Evolutionary conservation across 2,329 filamentous ascomycete genomes (phyloP).

Genomic region (Monosporascus sp.): DNA sequence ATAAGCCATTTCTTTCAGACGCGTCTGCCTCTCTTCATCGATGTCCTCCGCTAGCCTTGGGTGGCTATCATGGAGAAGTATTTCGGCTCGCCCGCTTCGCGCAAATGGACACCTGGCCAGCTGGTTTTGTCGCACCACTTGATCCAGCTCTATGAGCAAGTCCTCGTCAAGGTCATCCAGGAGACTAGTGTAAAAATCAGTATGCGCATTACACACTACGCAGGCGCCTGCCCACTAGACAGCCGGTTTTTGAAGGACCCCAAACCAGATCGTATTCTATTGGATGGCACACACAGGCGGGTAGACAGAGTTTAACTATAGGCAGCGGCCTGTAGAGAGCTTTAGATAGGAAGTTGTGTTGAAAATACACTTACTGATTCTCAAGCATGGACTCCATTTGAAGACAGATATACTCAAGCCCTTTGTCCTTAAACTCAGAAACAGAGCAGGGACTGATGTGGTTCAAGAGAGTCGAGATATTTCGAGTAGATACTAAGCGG

Average conservation of each 20-base stretch:
- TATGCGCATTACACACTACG: not conserved
- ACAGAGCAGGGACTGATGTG: conserved; percentile 80
- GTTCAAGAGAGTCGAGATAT: conserved; percentile 80
- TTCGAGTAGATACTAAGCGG: conserved; percentile 64
- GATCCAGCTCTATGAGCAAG: conserved; percentile 74
- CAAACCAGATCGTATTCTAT: not conserved
- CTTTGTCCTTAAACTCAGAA: conserved; percentile 79
- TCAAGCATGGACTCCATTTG: conserved; percentile 91
- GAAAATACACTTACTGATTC: conserved; percentile 50
- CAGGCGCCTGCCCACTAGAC: not conserved
- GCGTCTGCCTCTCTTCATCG: conserved; percentile 61
- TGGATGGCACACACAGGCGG: no score
- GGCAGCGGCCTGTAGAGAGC: no score
- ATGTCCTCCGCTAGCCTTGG: conserved; percentile 60
- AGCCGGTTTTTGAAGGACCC: not conserved
- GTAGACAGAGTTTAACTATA: no score
- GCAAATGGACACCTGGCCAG: conserved; percentile 70
- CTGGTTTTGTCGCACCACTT: conserved; percentile 77
- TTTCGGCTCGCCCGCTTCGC: conserved; percentile 67
- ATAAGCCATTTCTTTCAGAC: conserved; percentile 73
- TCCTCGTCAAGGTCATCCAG: conserved; percentile 83
- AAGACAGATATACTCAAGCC: conserved; percentile 84
- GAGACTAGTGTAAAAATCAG: conserved; percentile 39
- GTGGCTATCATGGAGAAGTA: conserved; percentile 58
- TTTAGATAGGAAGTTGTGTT: not conserved